Evolutionary conservation across 768 basidiomycete genomes (phyloP).

Genomic region (Lactarius sanguifluus): DNA sequence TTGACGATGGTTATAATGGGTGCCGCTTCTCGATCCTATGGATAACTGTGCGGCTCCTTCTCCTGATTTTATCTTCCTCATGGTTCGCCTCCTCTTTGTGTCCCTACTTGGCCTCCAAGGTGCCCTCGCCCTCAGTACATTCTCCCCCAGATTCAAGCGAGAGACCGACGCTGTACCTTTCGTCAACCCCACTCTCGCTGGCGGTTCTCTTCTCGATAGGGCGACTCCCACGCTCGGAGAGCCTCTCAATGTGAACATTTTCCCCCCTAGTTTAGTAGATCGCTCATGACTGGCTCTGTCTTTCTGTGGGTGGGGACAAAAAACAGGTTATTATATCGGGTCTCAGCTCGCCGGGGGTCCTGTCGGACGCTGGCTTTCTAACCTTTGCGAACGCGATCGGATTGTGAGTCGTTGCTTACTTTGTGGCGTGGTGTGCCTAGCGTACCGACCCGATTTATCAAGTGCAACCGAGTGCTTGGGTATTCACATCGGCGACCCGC

Average conservation of each 20-base stretch:
- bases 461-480: slow-evolving; percentile 35
- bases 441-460: background rate
- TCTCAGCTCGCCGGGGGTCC: slow-evolving; percentile 21
- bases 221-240: slow-evolving; percentile 16
- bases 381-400: slow-evolving; percentile 25
- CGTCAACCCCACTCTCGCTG: background rate
- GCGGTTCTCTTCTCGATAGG: slow-evolving; percentile 10
- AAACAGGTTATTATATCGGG: slow-evolving; percentile 28
- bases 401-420: slow-evolving; percentile 20
- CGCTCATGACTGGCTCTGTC: background rate
- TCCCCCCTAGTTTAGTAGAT: background rate
- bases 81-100: slow-evolving; percentile 11
- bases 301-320: background rate
- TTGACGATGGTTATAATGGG: background rate
- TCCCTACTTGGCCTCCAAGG: slow-evolving; percentile 14
- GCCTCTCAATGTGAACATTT: slow-evolving; percentile 27
- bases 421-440: background rate
- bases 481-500: slow-evolving; percentile 40
- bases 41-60: background rate
- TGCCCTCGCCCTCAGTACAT: slow-evolving; percentile 3
- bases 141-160: background rate
- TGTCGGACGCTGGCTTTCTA: slow-evolving; percentile 25
- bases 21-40: background rate
- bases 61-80: background rate
- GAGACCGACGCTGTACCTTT: background rate